Evolutionary conservation across 805 yeast species (phyloP), one percentile per base, ranked within the genome.

Genomic region (Yarrowia sp.): DNA sequence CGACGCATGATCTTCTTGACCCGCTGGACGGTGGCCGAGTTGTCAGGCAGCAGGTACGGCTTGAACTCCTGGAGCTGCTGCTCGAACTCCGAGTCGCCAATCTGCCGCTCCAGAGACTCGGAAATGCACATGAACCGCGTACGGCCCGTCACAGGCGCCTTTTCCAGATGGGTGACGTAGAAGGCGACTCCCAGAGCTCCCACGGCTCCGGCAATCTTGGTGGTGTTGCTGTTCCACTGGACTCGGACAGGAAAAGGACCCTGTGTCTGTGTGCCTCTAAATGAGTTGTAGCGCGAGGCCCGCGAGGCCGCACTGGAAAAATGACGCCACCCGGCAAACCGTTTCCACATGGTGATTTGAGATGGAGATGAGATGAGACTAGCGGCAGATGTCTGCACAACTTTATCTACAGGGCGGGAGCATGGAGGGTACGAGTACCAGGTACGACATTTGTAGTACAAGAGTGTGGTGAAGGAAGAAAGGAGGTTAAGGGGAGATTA

Each of bases 71-170:
- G 51, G 70, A 89, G 68, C 11, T 90, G 80, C 65, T 87, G 86
- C 3, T 75, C 72, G 73, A 92, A 92, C 7, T 88, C 81, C 65
- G 78, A 78, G 32, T 83, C 83, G 1, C 96, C 96, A 17, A 89
- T 76, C 67, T 74, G 78, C 19, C 74, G 69, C 71, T 90, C 97
- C 33, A 88, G 67, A 78, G 85, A 82, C 58, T 81, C 80, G 5
- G 91, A 88, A 1, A 89, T 79, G 82, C 91, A 83, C 72, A 92
- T 83, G 70, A 91, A 83, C 67, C 98, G 79, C 32, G 71, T 77
- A 58, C 98, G 78, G 33, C 85, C 84, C 1, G 96, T 86, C 26
- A 87, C 87, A 0, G 97, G 97, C 0, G 96, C 97, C 68, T 83
- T 83, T 68, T 92, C 89, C 32, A 90, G 77, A 68, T 87, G 81